These are phyloP conservation scores for Vanrija pseudolonga DNA, from an alignment of 1,284 basidiomycete species.

Conservation along the genomic window DNA sequence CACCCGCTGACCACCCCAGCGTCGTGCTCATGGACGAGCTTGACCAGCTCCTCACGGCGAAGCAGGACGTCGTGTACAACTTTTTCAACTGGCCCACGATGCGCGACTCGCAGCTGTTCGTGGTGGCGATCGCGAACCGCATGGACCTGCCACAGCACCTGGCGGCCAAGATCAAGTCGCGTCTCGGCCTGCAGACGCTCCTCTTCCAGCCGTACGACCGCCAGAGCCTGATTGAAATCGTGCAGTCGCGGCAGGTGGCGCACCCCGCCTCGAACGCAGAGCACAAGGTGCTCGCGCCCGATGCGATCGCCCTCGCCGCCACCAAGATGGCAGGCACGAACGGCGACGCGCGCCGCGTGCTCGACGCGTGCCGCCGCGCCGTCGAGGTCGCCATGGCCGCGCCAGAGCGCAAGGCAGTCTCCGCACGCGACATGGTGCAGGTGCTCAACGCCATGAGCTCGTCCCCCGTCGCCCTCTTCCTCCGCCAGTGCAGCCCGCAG, in stretches of 20 bases:
- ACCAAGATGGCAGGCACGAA: constrained; percentile 89
- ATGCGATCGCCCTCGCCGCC: constrained; percentile 83
- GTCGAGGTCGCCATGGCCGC: constrained; percentile 65
- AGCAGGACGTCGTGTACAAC: constrained; percentile 98
- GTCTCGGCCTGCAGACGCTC: constrained; percentile 91
- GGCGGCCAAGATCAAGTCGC: constrained; percentile 84
- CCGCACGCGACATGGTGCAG: constrained; percentile 68
- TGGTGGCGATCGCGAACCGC: constrained; percentile 96
- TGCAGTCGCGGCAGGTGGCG: constrained; percentile 66
- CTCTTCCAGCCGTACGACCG: constrained; percentile 91
- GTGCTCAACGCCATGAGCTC: constrained; percentile 89
- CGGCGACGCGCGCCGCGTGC: constrained; percentile 87
- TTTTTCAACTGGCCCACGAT: constrained; percentile 99
- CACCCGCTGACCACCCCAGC: constrained; percentile 50
- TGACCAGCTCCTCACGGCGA: constrained; percentile 90
- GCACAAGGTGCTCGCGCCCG: constrained; percentile 58
- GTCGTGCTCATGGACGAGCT: constrained; percentile 98
- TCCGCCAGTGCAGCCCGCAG: constrained; percentile 75
- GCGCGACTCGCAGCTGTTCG: constrained; percentile 77
- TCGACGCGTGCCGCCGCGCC: constrained; percentile 86
- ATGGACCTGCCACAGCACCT: constrained; percentile 97
- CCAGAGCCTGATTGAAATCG: constrained; percentile 77
- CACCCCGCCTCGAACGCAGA: constrained; percentile 57
- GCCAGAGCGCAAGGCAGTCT: constrained; percentile 54
- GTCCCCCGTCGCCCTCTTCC: constrained; percentile 77